These are phyloP conservation scores for Neofusicoccum ribis DNA, from an alignment of 2,329 filamentous ascomycete genomes.

Conservation along the genomic window DNA sequence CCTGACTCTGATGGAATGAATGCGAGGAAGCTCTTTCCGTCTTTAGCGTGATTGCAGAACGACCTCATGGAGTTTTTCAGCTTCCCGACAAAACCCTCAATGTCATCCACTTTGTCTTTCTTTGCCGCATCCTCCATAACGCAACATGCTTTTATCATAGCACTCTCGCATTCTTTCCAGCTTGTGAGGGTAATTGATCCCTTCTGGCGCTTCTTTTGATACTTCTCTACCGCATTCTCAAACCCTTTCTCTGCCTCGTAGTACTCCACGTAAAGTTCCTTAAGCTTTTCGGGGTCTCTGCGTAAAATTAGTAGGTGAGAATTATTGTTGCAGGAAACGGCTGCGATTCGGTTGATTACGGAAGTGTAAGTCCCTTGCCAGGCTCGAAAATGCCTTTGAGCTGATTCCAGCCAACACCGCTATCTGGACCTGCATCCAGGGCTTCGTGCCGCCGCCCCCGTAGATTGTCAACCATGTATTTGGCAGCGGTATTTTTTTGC, in stretches of 20 bases:
- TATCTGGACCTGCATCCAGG: not conserved
- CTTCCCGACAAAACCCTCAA: not conserved
- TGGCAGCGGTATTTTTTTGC: not conserved
- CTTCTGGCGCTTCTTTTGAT: not conserved
- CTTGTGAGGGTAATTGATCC: not conserved
- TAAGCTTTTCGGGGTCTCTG: not conserved
- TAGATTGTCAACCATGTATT: not conserved
- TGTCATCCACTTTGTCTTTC: not conserved
- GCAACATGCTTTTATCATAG: not conserved
- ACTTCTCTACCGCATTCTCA: not conserved
- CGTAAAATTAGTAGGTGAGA: not conserved
- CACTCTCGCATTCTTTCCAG: not conserved
- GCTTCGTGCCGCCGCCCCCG: not conserved
- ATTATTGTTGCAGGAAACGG: not conserved
- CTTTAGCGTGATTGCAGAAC: constrained; percentile 10
- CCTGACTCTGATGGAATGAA: constrained; percentile 18
- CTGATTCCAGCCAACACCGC: not conserved
- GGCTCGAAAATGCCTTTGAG: not conserved
- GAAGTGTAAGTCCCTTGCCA: not conserved
- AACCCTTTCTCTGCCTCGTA: not conserved
- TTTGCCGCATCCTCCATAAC: not conserved
- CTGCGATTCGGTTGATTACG: not conserved
- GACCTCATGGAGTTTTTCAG: not conserved
- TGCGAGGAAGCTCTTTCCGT: constrained; percentile 1
- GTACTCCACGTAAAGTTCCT: not conserved